Base-by-base conservation (phyloP, 129 eudicot genomes). In the Silybum marianum region DNA sequence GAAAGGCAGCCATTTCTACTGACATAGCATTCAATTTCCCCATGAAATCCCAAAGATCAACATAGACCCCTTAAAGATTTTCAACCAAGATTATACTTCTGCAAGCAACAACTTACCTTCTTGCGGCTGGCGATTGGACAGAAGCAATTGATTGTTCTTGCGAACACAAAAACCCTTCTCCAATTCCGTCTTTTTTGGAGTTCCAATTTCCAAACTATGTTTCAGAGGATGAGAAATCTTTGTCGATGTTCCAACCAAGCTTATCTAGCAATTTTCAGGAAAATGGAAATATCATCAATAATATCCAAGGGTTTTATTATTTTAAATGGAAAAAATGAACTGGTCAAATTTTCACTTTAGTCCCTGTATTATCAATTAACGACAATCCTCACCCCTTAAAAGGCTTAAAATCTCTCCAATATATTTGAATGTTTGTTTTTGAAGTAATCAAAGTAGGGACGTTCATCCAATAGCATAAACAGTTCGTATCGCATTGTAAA, bases 1-100 rank as follows among this genome's bases (percentile, higher is more conserved):
- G 90, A 32, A 87, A 74, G 68, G 90, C 87, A 3, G 97, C 90
- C 97, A 92, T 91, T 62, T 78, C 87, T 76, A 76, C 78, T 30
- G 74, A 75, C 23, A 75, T 75, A 21, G 38, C 66, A 70, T 39
- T 65, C 46, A 85, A 76, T 74, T 77, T 48, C 21, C 71, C 88
- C 87, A 83, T 86, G 18, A 65, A 80, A 65, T 28, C 26, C 11
- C 24, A n/a, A 68, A 74, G 10, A 58, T 46, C 48, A 18, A 67
- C 10, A 77, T 66, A 69, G 81, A 74, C 54, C 85, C 76, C 18
- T 72, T 71, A 24, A 75, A 21, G 60, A 79, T 72, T 60, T 82
- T 9, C 26, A 44, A 32, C 51, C 70, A 32, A 63, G 38, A 71
- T 22, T 71, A 28, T 39, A 44, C 26, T 26, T 76, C 21, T 71